Conservation (phyloP, 208 protist genomes). For the Trypanosoma lewisi region DNA sequence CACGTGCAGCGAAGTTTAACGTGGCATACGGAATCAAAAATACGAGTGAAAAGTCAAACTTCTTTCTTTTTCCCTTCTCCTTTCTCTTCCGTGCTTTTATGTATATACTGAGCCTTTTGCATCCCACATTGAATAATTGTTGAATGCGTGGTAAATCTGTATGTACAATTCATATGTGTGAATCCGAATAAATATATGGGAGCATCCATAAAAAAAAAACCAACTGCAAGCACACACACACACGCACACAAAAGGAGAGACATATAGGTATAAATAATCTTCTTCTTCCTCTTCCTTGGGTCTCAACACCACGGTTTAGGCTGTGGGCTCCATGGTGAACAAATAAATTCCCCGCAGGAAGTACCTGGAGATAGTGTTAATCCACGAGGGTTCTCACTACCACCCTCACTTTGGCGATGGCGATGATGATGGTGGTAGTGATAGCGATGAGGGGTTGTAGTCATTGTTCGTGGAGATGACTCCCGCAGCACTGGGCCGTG, state of each 20-base stretch:
- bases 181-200: neutral
- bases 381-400: neutral
- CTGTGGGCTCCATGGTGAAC: slow-evolving; percentile 14
- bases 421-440: slow-evolving; percentile 9
- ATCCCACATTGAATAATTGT: neutral
- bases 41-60: no score
- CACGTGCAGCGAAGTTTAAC: no score
- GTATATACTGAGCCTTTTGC: neutral
- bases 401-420: neutral
- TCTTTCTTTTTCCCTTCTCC: neutral
- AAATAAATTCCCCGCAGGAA: neutral
- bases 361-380: slow-evolving; percentile 1
- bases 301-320: slow-evolving; percentile 15
- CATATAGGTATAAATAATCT: neutral
- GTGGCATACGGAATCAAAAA: no score
- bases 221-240: no score
- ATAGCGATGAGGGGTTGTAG: slow-evolving; percentile 10
- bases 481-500: slow-evolving; percentile 8
- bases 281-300: neutral
- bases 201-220: no score
- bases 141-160: neutral
- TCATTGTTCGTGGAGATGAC: neutral
- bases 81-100: slow-evolving; percentile 4
- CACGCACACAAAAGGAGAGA: neutral
- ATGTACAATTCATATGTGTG: neutral